These are phyloP conservation scores for Mediolabrus comicus DNA, from an alignment of 108 stramenopile genomes.

Conservation along the genomic window DNA sequence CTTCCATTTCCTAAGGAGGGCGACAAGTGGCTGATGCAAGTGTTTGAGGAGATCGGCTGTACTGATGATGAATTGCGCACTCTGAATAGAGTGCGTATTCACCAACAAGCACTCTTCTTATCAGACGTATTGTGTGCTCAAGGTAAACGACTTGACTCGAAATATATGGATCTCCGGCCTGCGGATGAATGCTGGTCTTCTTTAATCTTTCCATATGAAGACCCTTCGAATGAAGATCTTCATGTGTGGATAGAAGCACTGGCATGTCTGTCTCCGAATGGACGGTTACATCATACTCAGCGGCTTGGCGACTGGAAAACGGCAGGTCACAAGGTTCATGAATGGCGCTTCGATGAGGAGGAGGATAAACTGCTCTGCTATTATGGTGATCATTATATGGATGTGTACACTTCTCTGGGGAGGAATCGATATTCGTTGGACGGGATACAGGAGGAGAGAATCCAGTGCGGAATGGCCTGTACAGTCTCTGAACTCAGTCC, in stretches of 20 bases:
- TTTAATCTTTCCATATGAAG: constrained; percentile 2
- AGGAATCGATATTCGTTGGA: neutral
- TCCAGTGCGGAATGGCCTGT: neutral
- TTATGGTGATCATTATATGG: no score
- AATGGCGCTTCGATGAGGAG: no score
- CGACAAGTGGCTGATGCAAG: constrained; percentile 25
- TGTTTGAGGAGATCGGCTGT: constrained; percentile 3
- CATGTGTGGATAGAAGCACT: neutral
- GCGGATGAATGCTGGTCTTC: constrained; percentile 11
- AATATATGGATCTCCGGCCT: neutral
- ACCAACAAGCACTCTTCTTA: constrained; percentile 25
- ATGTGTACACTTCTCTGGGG: no score
- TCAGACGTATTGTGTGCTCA: constrained; percentile 7
- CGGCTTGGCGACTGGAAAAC: no score
- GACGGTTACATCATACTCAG: no score
- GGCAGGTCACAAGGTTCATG: no score
- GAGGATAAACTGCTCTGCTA: no score
- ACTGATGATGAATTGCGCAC: neutral
- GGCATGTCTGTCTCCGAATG: no score
- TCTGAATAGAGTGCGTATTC: constrained; percentile 8
- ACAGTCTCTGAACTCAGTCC: neutral
- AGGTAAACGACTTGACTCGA: constrained; percentile 5
- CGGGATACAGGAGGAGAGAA: neutral
- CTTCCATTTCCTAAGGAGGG: constrained; percentile 12
- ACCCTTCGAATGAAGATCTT: neutral